Evolutionary conservation across 140 eudicot species (phyloP), one percentile per base, ranked within the genome.

Genomic region (Erigeron philadelphicus): DNA sequence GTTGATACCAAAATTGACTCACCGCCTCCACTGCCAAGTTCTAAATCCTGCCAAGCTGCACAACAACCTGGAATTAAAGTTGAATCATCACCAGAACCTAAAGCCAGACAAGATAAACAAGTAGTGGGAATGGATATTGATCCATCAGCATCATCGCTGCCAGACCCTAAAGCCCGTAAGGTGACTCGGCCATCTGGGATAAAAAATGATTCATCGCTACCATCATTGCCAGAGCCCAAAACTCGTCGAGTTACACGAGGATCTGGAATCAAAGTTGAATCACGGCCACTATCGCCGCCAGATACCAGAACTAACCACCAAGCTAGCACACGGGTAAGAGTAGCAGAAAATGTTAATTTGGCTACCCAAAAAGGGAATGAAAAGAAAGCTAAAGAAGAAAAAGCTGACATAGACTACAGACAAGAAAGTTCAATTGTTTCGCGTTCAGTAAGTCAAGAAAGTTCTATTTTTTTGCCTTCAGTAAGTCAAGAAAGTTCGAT

Each of bases 251-350:
- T 52, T 66, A 66, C 61, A 31, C 60, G 21, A 4, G 73, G 45
- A 74, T 25, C 78, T 2, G 78, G 78, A 66, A 66, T 66, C 15
- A 66, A 66, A 66, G 31, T 67, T 23, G 15, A 44, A 59, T 25
- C 78, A 25, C 61, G 72, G 11, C 66, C 73, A 55, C n/a, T 60
- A 60, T 72, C 69, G 31, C 69, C 50, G 2, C 66, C 72, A 74
- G 72, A 74, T 25, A 67, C 67, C 25, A 48, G 63, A 56, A 70
- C 45, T 57, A 48, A 17, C 71, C 60, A 72, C 49, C 66, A 60
- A 68, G 48, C 74, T 31, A 53, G 64, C 41, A 48, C 55, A 25
- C 8, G 56, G 7, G 21, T n/a, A 3, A 68, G 42, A 52, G 35
- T 12, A 63, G 57, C 67, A 41, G 47, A 10, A 62, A 11, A 8